Evolutionary conservation across 768 basidiomycete genomes (phyloP).

Genomic region (Naganishia onofrii): DNA sequence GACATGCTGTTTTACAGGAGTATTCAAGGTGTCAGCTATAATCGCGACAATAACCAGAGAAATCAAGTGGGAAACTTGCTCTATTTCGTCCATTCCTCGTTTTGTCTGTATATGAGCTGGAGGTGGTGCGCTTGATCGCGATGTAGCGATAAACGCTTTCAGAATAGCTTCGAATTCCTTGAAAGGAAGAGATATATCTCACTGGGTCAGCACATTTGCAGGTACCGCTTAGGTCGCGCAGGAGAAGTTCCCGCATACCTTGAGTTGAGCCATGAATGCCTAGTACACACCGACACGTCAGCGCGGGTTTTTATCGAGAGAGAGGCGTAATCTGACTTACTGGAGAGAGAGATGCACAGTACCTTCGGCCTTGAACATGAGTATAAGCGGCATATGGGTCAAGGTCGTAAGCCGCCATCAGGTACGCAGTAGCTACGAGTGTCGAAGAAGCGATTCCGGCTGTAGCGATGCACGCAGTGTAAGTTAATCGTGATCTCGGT

Average conservation of each 20-base stretch:
- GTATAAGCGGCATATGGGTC: constrained; percentile 41
- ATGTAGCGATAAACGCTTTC: constrained; percentile 24
- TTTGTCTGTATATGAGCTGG: constrained; percentile 5
- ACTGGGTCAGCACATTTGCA: too few relatives aligned
- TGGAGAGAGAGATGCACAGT: constrained; percentile 49
- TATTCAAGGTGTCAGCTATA: too few relatives aligned
- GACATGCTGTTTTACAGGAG: background rate
- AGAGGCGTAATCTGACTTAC: constrained; percentile 36
- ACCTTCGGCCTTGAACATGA: constrained; percentile 49
- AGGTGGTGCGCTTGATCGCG: background rate
- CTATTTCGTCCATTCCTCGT: constrained; percentile 27
- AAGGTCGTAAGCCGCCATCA: constrained; percentile 47
- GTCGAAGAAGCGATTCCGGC: constrained; percentile 51
- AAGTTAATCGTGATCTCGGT: background rate
- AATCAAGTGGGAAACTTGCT: background rate
- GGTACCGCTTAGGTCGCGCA: too few relatives aligned
- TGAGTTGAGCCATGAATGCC: constrained; percentile 26
- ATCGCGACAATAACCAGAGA: too few relatives aligned
- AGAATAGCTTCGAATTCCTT: constrained; percentile 32
- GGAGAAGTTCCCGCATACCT: background rate
- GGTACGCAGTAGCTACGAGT: constrained; percentile 50
- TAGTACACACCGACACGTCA: background rate
- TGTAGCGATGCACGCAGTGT: constrained; percentile 11
- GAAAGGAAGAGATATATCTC: background rate
- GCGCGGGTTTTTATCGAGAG: background rate